Base-by-base conservation (phyloP, 169 alveolate species). In the Plasmodium coatneyi region DNA sequence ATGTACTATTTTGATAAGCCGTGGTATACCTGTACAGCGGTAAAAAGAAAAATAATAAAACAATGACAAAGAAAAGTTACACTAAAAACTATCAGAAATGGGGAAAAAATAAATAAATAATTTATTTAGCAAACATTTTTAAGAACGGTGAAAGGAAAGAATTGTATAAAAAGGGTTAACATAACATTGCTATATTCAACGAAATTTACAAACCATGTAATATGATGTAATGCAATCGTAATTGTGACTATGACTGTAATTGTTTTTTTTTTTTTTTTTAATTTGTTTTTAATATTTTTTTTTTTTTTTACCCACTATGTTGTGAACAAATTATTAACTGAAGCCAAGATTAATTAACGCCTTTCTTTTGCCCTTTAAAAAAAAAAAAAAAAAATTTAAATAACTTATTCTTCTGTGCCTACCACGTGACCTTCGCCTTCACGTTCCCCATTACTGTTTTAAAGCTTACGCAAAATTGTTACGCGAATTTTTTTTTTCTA, bases 151-250 rank as follows among this genome's bases (percentile, higher is more conserved):
- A 71, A 25, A 71, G n/a, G 32, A 39, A 41, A 71, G 32, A 34
- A 71, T 41, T 52, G 32, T 25, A 41, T n/a, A 25, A 83, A 79
- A 83, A 43, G 46, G 46, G 41, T 32, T 32, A 32, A 32, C 3
- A 32, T 22, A 66, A 83, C 46, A 36, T 83, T 60, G 46, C 19
- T 49, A 83, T 66, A 9, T 32, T 83, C 39, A 34, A 36, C 52
- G 74, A 83, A 83, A 39, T 83, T 83, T 83, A 83, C 92, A 56
- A 56, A 83, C 71, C 30, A 71, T 28, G 36, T 81, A 46, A 81
- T 34, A 36, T 22, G 41, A 56, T 28, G 12, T 56, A 49, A 16
- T 49, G 19, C 60, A 49, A 49, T 49, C 14, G 60, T 49, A 16
- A 49, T 49, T 49, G 60, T 49, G 7, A 49, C 10, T 43, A 9